Conservation (phyloP, 2,329 filamentous ascomycete genomes). For the Hansfordia pulvinata region DNA sequence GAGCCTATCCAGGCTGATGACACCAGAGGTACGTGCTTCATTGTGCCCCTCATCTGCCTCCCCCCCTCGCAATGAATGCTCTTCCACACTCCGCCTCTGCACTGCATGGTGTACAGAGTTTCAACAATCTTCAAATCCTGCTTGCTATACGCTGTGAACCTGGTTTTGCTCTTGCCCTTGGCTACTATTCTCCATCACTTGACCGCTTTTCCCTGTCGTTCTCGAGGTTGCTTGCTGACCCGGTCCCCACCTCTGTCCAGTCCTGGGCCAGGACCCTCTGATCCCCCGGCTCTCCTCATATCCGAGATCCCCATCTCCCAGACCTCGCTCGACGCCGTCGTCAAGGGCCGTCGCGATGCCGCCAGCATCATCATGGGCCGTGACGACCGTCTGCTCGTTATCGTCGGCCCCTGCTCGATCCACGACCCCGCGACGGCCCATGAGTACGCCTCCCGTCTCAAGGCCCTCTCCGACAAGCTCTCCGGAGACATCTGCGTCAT, state of each 20-base stretch:
- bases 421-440: conserved; percentile 82
- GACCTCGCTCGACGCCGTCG: conserved; percentile 50
- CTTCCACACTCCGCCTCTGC: background rate
- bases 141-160: background rate
- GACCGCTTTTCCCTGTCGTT: background rate
- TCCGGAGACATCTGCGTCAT: conserved; percentile 77
- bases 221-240: conserved; percentile 14
- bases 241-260: conserved; percentile 31
- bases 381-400: conserved; percentile 80
- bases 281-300: conserved; percentile 81
- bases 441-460: conserved; percentile 75
- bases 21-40: conserved; percentile 20
- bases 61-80: too few species aligned
- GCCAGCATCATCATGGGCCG: conserved; percentile 66
- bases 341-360: conserved; percentile 55
- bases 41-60: too few species aligned
- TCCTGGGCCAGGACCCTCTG: conserved; percentile 86
- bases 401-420: conserved; percentile 93
- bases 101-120: background rate
- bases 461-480: conserved; percentile 66
- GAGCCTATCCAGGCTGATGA: conserved; percentile 19
- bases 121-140: too few species aligned
- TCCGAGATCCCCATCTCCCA: conserved; percentile 66
- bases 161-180: background rate
- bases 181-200: conserved; percentile 2